A percentile compares a stretch with the other conserved stretches of the same genome.
Evolutionary conservation across 78 protist species (phyloP).

Genomic region (Planoprotostelium fungivorum): DNA sequence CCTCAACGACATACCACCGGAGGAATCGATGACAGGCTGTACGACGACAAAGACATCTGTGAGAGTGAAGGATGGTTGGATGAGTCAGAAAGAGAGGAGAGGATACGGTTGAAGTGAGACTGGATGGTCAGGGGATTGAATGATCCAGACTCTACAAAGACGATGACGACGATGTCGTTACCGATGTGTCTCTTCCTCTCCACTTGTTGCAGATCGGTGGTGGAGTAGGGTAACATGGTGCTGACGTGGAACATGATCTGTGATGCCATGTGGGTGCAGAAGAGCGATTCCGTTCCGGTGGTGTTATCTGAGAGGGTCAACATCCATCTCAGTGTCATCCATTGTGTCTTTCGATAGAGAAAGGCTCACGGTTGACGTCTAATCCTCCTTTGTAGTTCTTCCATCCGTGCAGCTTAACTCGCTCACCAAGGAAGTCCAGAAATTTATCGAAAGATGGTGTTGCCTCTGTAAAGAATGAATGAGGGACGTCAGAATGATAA

Average conservation of each 20-base stretch:
- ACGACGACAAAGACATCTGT: neutral
- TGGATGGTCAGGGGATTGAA: neutral
- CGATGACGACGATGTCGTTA: conserved; percentile 61
- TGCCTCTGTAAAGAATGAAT: neutral
- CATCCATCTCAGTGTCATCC: neutral
- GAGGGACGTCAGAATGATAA: too few species aligned
- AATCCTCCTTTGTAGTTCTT: conserved; percentile 62
- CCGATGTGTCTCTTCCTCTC: conserved; percentile 76
- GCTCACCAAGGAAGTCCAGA: conserved; percentile 59
- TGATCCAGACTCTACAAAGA: neutral
- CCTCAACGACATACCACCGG: neutral
- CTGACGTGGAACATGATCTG: conserved; percentile 83
- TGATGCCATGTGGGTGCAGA: conserved; percentile 9
- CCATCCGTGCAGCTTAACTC: conserved; percentile 48
- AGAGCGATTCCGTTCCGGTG: conserved; percentile 62
- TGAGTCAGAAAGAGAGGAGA: neutral
- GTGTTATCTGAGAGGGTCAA: conserved; percentile 3
- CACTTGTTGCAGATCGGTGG: conserved; percentile 49
- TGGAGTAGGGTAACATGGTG: conserved; percentile 44
- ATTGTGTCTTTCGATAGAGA: neutral
- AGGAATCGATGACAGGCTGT: neutral
- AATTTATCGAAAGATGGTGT: conserved; percentile 51
- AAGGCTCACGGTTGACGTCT: conserved; percentile 26
- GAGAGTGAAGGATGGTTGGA: neutral
- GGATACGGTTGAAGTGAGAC: neutral